Base-by-base conservation (phyloP, 768 basidiomycete species). In the Daedaleopsis sinensis region DNA sequence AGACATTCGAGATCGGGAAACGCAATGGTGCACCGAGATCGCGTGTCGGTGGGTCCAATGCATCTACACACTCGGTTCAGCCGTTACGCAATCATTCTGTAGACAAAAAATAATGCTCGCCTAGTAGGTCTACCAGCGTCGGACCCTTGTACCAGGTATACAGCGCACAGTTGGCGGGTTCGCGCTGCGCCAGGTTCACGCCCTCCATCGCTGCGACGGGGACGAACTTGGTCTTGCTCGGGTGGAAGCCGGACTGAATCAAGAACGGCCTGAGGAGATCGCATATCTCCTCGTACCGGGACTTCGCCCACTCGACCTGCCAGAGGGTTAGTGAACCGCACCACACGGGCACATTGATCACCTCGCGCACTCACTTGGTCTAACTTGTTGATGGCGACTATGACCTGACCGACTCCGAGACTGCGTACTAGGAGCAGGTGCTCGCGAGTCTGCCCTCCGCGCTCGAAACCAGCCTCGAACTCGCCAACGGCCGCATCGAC, bases 381-480 rank as follows among this genome's bases (percentile, higher is more conserved):
- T 39, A 99, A 77, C 76, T 99, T 99, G 78, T 98, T 99, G 60
- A 99, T 81, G 0, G 95, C 95, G 16, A 96, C 89, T 21, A 98
- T 83, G 19, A 98, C 84, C 70, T 97, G 94, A 27, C 87, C 83
- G 23, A 98, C 94, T 21, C 96, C 96, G 11, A 99, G 79, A 74
- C 94, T 96, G 54, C 96, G 80, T 35, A 96, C 94, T 21, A 99
- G 85, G 43, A 97, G 75, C 3, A 98, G 79, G 74, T 99, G 96
- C 72, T 99, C 96, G 58, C 95, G 82, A 36, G 95, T 99, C 77
- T 99, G 96, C 1, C 96, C 96, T 46, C 94, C 94, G 18, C 90
- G 82, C 38, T 93, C 90, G 69, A 98, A 99, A 3, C 96, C 96
- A 23, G 93, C 89, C 74, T 99, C 97, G 66, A 99, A 99, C 70